Evolutionary conservation across 495 filamentous ascomycete genomes (phyloP), one percentile per base, ranked within the genome.

Genomic region (Cercophora sp.): DNA sequence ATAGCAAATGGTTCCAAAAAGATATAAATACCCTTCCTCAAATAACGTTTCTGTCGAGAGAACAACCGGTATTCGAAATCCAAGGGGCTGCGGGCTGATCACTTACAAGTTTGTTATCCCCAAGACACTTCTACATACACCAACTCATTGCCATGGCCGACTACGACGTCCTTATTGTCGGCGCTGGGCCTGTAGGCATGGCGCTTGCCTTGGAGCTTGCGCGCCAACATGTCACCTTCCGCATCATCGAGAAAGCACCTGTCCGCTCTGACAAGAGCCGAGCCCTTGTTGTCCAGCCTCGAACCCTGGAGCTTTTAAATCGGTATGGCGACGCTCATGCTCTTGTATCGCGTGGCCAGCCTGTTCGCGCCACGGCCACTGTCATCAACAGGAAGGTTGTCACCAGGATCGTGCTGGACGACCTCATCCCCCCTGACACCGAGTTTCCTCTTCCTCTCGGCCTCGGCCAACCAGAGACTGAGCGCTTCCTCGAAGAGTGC

Each of bases 281-380:
- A 3, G 75, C 76, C 36, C 59, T 76, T 19, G 65, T 70, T 0
- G 54, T 77, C 0, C 75, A 75, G 35, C 65, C 74, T 29, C 65
- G 73, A 6, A 73, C 71, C 0, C 56, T 68, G 18, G 75, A 79
- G 56, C 69, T 79, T 15, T 62, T 77, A 10, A 69, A 71, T 46
- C 73, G 73, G 13, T 66, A 76, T 22, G 65, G 69, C 26, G 57
- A 64, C 24, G 64, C 61, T 3, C 55, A 69, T 39, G 48, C 55
- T 18, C 52, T 72, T 15, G 42, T 71, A 29, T 34, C 54, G 9
- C 42, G 55, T 5, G 71, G 71, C 10, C 40, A 56, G 19, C 52
- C 63, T 27, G 57, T 65, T 4, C 49, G 46, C 29, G 72, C 60
- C 6, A 60, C 55, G 1, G 61, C 56, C 25, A 54, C 67, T 8